These are phyloP conservation scores for Clarireedia monteithiana DNA, from an alignment of 2,329 filamentous ascomycete genomes.

Conservation along the genomic window DNA sequence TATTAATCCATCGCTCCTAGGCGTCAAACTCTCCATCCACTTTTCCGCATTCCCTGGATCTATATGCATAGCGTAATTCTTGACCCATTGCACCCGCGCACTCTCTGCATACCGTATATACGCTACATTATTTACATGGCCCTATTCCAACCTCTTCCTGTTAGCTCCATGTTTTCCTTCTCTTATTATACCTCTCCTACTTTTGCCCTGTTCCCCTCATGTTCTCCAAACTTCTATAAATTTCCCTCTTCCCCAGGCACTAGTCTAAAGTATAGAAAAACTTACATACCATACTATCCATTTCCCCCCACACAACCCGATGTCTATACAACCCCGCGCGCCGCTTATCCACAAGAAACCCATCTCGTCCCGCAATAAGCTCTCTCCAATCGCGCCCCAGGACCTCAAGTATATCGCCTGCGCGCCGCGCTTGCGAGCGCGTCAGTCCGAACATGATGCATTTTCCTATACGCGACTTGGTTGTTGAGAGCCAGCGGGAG, in stretches of 20 bases:
- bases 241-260: not conserved
- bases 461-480: slow-evolving; percentile 60
- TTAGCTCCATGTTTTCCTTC: too few relatives aligned
- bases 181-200: not conserved
- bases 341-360: slow-evolving; percentile 58
- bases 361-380: slow-evolving; percentile 65
- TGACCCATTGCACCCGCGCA: slow-evolving; percentile 69
- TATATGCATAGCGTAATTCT: slow-evolving; percentile 56
- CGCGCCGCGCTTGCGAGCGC: slow-evolving; percentile 47
- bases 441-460: slow-evolving; percentile 68
- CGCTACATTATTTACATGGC: slow-evolving; percentile 80
- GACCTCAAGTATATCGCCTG: slow-evolving; percentile 49
- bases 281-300: slow-evolving; percentile 54
- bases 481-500: slow-evolving; percentile 61
- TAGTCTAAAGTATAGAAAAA: not conserved
- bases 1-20: slow-evolving; percentile 63
- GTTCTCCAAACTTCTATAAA: too few relatives aligned
- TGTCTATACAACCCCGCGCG: slow-evolving; percentile 57
- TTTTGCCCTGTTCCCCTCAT: too few relatives aligned
- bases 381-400: slow-evolving; percentile 62
- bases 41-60: slow-evolving; percentile 52
- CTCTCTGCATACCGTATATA: slow-evolving; percentile 82
- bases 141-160: slow-evolving; percentile 31
- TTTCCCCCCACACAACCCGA: slow-evolving; percentile 75
- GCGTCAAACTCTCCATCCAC: slow-evolving; percentile 65